These are phyloP conservation scores for Yamadazyma atlantica DNA, from an alignment of 1,139 yeast genomes.

Conservation along the genomic window DNA sequence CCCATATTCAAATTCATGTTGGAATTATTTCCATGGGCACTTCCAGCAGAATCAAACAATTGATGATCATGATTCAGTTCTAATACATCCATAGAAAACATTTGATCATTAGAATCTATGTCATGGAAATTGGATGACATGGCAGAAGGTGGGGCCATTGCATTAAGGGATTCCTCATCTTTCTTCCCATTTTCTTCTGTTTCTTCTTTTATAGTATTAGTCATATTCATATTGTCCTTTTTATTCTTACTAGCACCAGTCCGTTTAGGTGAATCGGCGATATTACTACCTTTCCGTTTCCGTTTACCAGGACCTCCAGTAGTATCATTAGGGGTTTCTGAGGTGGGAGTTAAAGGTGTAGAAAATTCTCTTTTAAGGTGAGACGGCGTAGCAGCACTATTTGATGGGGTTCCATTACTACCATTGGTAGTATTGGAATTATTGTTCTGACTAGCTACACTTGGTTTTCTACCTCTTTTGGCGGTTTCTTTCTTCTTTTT, in stretches of 20 bases:
- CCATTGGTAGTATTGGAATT: slow-evolving; percentile 5
- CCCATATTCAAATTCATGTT: slow-evolving; percentile 8
- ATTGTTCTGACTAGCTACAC: slow-evolving; percentile 19
- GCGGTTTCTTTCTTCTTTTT: slow-evolving; percentile 28
- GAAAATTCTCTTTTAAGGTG: slow-evolving; percentile 36
- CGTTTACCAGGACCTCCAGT: slow-evolving; percentile 8
- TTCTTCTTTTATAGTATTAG: slow-evolving; percentile 23
- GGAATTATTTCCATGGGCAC: not conserved
- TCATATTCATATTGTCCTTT: slow-evolving; percentile 23
- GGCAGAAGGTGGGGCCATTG: slow-evolving; percentile 26
- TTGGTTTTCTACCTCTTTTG: slow-evolving; percentile 38
- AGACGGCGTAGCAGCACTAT: slow-evolving; percentile 24
- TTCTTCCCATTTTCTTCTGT: slow-evolving; percentile 13
- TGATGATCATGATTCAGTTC: slow-evolving; percentile 23
- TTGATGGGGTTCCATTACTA: slow-evolving; percentile 16
- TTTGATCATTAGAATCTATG: slow-evolving; percentile 29
- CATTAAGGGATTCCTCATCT: slow-evolving; percentile 16
- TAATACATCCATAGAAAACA: slow-evolving; percentile 38
- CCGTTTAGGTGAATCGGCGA: slow-evolving; percentile 38
- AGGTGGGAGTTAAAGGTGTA: slow-evolving; percentile 45
- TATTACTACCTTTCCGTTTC: slow-evolving; percentile 25
- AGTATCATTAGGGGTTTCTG: slow-evolving; percentile 32
- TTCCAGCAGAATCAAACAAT: slow-evolving; percentile 16
- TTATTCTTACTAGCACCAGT: slow-evolving; percentile 18
- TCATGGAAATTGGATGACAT: slow-evolving; percentile 26